Conservation (phyloP, 345 rosid species). For the Salix koriyanagi region DNA sequence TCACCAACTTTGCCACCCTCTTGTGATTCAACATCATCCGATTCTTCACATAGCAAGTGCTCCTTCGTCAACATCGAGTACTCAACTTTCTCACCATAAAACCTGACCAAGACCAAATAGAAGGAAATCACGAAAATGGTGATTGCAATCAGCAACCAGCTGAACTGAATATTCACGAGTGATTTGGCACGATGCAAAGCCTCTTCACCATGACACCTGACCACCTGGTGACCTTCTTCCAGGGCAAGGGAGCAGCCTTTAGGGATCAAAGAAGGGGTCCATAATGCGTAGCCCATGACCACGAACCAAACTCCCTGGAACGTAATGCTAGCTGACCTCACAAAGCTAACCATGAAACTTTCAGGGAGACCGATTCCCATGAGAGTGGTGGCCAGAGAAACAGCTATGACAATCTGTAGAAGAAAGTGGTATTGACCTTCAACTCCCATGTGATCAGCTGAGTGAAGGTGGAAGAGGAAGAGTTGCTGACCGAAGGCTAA, state of each 20-base stretch:
- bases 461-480: conserved; percentile 72
- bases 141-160: conserved; percentile 50
- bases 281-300: conserved; percentile 64
- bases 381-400: conserved; percentile 58
- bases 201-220: conserved; percentile 47
- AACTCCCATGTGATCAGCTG: conserved; percentile 73
- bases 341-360: conserved; percentile 66
- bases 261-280: conserved; percentile 64
- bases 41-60: conserved; percentile 18
- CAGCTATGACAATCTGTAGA: conserved; percentile 47
- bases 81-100: conserved; percentile 33
- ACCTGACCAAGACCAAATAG: conserved; percentile 36
- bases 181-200: conserved; percentile 71
- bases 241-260: conserved; percentile 57
- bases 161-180: conserved; percentile 62
- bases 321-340: conserved; percentile 54
- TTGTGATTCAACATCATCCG: conserved; percentile 48
- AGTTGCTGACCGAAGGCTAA: conserved; percentile 68
- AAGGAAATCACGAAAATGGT: conserved; percentile 39
- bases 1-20: conserved; percentile 13
- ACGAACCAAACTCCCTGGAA: conserved; percentile 82
- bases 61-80: conserved; percentile 48
- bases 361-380: conserved; percentile 53
- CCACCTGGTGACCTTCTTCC: conserved; percentile 68
- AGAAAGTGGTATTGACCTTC: conserved; percentile 85